Evolutionary conservation across 768 basidiomycete genomes (phyloP), one percentile per base, ranked within the genome.

Genomic region (Suillus paluster): DNA sequence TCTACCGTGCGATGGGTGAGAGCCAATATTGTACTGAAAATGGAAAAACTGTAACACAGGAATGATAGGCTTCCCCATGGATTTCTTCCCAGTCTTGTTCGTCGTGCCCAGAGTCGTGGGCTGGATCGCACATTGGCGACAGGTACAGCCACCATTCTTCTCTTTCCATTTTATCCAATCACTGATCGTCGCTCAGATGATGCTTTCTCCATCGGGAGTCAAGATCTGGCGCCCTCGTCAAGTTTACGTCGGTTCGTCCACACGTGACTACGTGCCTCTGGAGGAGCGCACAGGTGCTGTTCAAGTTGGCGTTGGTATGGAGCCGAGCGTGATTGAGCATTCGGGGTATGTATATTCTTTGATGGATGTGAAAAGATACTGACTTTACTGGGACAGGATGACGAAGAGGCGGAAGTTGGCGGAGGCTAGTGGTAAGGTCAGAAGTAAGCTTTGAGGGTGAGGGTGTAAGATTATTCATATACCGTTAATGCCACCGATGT

Each of bases 31-130:
- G 14, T 45, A 44, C 17, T n/a, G 53, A 38, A 15, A 23, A 21
- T 30, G 25, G 5, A 44, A 34, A 30, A 44, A 44, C 57, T 66
- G 62, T 65, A 25, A 21, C 50, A 9, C 57, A 50, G 23, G 42
- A 36, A 36, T 53, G n/a, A 19, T 64, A 92, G 92, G 94, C 48
- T 96, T 96, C 83, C 95, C 95, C 2, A 82, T 92, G 66, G 95
- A 97, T 77, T 96, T 92, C 75, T 96, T 95, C 86, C 94, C 95
- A 0, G 94, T 97, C 23, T 78, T 97, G 36, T 97, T 97, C 70
- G 94, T 89, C 21, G 94, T 97, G 3, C 95, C 95, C 2, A 86
- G 95, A 23, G 93, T 97, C 9, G 93, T 94, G 30, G 94, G 95
- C 21, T 96, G 94, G 95, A 80, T 96, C 9, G 92, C 94, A 0